Evolutionary conservation across 2,329 filamentous ascomycete species (phyloP), one percentile per base, ranked within the genome.

Genomic region (Neonectria hederae): DNA sequence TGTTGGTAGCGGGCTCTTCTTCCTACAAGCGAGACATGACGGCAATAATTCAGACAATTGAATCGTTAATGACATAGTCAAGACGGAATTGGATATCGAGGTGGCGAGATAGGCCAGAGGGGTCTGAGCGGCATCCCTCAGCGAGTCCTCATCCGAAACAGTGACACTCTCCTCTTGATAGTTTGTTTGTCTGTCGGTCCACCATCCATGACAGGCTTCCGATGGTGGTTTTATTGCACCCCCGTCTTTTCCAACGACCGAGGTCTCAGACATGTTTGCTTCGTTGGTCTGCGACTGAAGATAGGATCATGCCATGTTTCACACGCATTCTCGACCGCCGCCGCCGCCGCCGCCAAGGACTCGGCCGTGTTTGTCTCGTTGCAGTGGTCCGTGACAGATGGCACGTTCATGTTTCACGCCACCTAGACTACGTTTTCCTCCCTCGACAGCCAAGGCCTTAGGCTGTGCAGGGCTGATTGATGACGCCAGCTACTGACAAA

Each of bases 21-120:
- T 38, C 46, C 46, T n/a, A 28, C 9, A n/a, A 49, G 46, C 46
- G 46, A 49, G 46, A 49, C 46, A 30, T 30, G 46, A 49, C 26
- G 24, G 17, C 24, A 30, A 19, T 49, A 30, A 30, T 49, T 7
- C 10, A 49, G 19, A 30, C 14, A 26, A 28, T n/a, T 17, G 35
- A 38, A 38, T 38, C 17, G n/a, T 30, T 49, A 49, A 49, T 49
- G 26, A 49, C 24, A 11, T 5, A 19, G 30, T 8, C 19, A 19
- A 11, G 28, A 21, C 17, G 28, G 5, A 14, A 14, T n/a, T 38
- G 35, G 35, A 6, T 14, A 9, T 38, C 35, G 35, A 38, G 14
- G 14, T n/a, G 35, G 35, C 35, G 14, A 14, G 14, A 38, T 32
- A 13, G 30, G 9, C 10, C 10, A 32, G 30, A 32, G 30, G 35